Base-by-base conservation (phyloP, 2,329 filamentous ascomycete species). In the Xylariaceae sp. region DNA sequence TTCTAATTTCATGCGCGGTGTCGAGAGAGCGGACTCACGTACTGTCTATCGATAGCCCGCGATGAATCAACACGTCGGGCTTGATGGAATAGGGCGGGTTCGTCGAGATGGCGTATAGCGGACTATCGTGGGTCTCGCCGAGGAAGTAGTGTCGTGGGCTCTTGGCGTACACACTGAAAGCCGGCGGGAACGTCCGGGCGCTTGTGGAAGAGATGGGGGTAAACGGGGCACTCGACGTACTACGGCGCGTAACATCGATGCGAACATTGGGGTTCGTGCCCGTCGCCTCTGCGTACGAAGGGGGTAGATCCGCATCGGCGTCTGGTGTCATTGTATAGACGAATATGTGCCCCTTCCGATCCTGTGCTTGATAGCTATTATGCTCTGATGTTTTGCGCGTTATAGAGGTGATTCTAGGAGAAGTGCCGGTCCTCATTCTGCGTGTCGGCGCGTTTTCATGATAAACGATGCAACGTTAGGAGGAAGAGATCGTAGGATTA, bases 251-350 rank as follows among this genome's bases (percentile, higher is more conserved):
- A 9, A 15, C 2, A 9, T n/a, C n/a, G 15, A 13, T 6, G 5
- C n/a, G 15, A 3, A 21, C 13, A 21, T 29, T n/a, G 34, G 5
- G 5, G 26, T 34, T 53, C 22, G 32, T 10, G 39, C 55, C 30
- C 7, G 42, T 54, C 19, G 56, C 56, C 48, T 56, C 56, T 7
- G 30, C 50, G 51, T 59, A 59, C 29, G 56, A 57, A 9, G 56
- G 56, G 26, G 56, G 56, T 19, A 43, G 37, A 15, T 56, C 57
- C 2, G 13, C 5, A 2, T 53, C 32, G 42, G 34, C 5, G 3
- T 39, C 7, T 32, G 42, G 6, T 42, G 45, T 30, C 48, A 45
- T 54, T 39, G 4, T 36, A 37, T 43, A 12, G 15, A 21, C 16
- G n/a, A 9, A 37, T 37, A 37, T 34, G 3, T 46, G 19, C 9